Percentiles rank a stretch among this genome's conserved stretches.
These are phyloP conservation scores for Xylariales sp. DNA, from an alignment of 2,329 filamentous ascomycete genomes.

Conservation along the genomic window DNA sequence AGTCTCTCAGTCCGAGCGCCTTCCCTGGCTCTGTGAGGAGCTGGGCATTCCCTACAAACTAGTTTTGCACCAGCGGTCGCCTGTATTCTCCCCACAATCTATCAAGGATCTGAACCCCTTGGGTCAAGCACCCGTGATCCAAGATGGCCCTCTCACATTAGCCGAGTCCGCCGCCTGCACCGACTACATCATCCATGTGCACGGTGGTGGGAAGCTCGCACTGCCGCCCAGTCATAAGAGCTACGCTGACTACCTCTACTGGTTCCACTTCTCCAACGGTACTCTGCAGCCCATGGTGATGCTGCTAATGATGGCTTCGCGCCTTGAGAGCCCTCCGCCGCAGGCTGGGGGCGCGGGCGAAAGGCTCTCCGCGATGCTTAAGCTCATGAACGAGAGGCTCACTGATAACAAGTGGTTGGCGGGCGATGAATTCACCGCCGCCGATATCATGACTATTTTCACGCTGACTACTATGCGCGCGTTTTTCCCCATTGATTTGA, in stretches of 20 bases:
- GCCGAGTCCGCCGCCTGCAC: constrained; percentile 56
- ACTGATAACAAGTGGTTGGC: constrained; percentile 48
- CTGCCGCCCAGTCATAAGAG: constrained; percentile 38
- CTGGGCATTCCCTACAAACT: constrained; percentile 47
- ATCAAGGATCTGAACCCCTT: constrained; percentile 42
- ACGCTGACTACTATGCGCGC: constrained; percentile 56
- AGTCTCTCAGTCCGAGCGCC: constrained; percentile 58
- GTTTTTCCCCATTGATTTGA: constrained; percentile 41
- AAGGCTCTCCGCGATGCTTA: constrained; percentile 13
- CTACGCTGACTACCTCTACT: constrained; percentile 60
- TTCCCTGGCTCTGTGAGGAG: constrained; percentile 63
- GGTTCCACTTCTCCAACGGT: constrained; percentile 55
- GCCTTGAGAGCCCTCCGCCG: neutral
- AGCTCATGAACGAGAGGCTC: constrained; percentile 29
- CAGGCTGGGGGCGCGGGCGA: neutral
- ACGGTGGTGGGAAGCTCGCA: constrained; percentile 45
- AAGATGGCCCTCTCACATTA: constrained; percentile 49
- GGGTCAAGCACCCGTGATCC: constrained; percentile 56
- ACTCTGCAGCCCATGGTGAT: constrained; percentile 35
- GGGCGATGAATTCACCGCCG: constrained; percentile 57
- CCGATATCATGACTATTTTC: constrained; percentile 62
- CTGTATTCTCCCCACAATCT: constrained; percentile 28
- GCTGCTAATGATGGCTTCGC: constrained; percentile 6
- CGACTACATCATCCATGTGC: constrained; percentile 56
- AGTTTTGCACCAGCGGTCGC: constrained; percentile 25